Evolutionary conservation across 2,329 filamentous ascomycete genomes (phyloP).

Genomic region (Stachybotrys chlorohalonatus): DNA sequence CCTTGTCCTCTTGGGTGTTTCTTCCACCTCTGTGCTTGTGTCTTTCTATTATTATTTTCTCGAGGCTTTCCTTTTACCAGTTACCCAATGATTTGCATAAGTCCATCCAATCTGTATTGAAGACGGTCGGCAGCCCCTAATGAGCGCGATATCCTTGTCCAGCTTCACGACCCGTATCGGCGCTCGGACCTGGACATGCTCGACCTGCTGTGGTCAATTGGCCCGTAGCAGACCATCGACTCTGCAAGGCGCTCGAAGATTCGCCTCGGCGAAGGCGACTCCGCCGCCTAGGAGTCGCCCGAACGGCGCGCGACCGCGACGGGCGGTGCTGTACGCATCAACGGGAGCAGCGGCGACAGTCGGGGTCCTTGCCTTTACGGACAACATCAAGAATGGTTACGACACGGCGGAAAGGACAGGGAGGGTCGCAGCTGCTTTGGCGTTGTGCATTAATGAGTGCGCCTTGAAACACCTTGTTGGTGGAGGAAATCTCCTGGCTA

Average conservation of each 20-base stretch:
- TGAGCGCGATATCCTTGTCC: conserved; percentile 32
- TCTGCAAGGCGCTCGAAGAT: conserved; percentile 14
- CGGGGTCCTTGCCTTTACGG: conserved; percentile 44
- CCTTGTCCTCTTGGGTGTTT: background rate
- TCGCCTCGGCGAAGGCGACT: conserved; percentile 17
- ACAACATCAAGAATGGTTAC: conserved; percentile 69
- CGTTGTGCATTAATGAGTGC: conserved; percentile 83
- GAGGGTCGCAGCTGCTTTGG: conserved; percentile 65
- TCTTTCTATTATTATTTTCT: background rate
- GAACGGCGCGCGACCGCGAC: conserved; percentile 13
- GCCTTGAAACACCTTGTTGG: background rate
- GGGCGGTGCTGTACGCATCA: conserved; percentile 37
- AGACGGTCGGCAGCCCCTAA: conserved; percentile 11
- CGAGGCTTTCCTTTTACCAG: no score
- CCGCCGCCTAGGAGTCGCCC: conserved; percentile 10
- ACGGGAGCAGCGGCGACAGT: conserved; percentile 40
- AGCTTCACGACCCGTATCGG: conserved; percentile 27
- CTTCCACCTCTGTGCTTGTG: conserved; percentile 2
- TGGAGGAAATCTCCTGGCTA: background rate
- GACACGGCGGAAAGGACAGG: conserved; percentile 68
- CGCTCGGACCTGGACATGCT: conserved; percentile 36
- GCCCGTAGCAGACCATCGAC: conserved; percentile 19
- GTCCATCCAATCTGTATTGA: no score
- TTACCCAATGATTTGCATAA: no score
- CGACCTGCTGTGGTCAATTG: conserved; percentile 32